phyloP scores from a whole-genome alignment of 2,329 filamentous ascomycete genomes.

The Trichoderma sp. region DNA sequence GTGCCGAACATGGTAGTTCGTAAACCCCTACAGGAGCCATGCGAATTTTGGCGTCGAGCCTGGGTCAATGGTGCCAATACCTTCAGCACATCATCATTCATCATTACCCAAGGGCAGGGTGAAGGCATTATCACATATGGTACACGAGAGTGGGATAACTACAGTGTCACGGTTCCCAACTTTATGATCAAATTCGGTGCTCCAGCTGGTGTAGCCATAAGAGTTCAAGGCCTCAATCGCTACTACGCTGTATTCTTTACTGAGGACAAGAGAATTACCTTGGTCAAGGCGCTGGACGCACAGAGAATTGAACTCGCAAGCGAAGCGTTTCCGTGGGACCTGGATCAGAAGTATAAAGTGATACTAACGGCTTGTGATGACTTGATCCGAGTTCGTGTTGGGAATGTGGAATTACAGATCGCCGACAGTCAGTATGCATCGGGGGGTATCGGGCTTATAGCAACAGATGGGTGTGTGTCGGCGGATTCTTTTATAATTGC shows the following conservation, averaged over 20 bases:
- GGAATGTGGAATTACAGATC: neutral
- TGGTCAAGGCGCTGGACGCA: slow-evolving; percentile 20
- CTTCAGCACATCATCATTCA: slow-evolving; percentile 2
- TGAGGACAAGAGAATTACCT: slow-evolving; percentile 18
- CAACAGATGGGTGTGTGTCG: slow-evolving; percentile 20
- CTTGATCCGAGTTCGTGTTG: neutral
- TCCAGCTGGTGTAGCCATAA: slow-evolving; percentile 30
- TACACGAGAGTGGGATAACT: slow-evolving; percentile 37
- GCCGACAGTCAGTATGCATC: slow-evolving; percentile 8
- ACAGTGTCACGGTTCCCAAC: slow-evolving; percentile 25
- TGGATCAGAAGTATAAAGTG: slow-evolving; percentile 13
- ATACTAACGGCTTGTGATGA: neutral
- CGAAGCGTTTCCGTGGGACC: slow-evolving; percentile 6
- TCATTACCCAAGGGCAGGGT: slow-evolving; percentile 16
- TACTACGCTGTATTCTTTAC: slow-evolving; percentile 34
- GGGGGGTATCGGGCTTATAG: slow-evolving; percentile 21
- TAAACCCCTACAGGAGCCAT: neutral
- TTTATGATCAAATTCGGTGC: slow-evolving; percentile 32
- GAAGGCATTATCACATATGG: slow-evolving; percentile 36
- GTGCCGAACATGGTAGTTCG: slow-evolving; percentile 19
- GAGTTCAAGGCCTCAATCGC: slow-evolving; percentile 34
- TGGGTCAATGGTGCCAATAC: slow-evolving; percentile 19
- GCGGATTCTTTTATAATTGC: slow-evolving; percentile 4
- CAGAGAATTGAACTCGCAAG: slow-evolving; percentile 1
- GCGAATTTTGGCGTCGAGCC: slow-evolving; percentile 19